These are phyloP conservation scores for Mycocentrospora acerina DNA, from an alignment of 2,329 filamentous ascomycete species.

Conservation along the genomic window DNA sequence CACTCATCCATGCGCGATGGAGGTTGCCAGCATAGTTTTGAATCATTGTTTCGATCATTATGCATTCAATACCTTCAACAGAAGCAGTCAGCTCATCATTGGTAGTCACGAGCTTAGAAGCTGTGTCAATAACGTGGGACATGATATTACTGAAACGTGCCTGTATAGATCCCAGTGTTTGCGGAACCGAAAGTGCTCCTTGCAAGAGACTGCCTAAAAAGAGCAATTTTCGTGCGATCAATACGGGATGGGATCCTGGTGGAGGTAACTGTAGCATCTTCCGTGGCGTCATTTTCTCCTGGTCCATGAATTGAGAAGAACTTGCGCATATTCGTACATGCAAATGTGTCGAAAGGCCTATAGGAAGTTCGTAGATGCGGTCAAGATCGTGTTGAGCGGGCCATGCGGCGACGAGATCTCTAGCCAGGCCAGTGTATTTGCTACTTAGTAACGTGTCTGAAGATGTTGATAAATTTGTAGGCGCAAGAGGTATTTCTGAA, in stretches of 20 bases:
- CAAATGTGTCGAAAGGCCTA: slow-evolving; percentile 29
- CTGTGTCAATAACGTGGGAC: slow-evolving; percentile 29
- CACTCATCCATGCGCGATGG: slow-evolving; percentile 43
- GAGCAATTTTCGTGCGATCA: slow-evolving; percentile 39
- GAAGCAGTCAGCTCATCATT: slow-evolving; percentile 41
- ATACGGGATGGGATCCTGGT: slow-evolving; percentile 29
- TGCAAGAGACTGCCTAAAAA: slow-evolving; percentile 35
- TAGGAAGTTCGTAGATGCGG: slow-evolving; percentile 36
- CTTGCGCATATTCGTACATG: no score
- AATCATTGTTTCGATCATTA: slow-evolving; percentile 46
- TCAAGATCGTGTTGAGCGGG: no score
- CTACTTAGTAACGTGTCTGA: no score
- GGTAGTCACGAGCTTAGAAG: slow-evolving; percentile 30
- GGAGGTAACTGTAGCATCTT: slow-evolving; percentile 36
- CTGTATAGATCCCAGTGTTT: slow-evolving; percentile 8
- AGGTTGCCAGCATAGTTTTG: slow-evolving; percentile 45
- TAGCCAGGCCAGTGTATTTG: slow-evolving; percentile 22
- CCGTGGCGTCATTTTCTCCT: slow-evolving; percentile 29
- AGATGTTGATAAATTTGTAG: no score
- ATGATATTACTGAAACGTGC: slow-evolving; percentile 18
- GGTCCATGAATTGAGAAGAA: no score
- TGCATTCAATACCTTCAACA: slow-evolving; percentile 45
- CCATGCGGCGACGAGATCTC: slow-evolving; percentile 39
- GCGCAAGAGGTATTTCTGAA: no score
- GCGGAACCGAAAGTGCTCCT: no score